Evolutionary conservation across 345 rosid genomes (phyloP).

Genomic region (Streptanthus diversifolius): DNA sequence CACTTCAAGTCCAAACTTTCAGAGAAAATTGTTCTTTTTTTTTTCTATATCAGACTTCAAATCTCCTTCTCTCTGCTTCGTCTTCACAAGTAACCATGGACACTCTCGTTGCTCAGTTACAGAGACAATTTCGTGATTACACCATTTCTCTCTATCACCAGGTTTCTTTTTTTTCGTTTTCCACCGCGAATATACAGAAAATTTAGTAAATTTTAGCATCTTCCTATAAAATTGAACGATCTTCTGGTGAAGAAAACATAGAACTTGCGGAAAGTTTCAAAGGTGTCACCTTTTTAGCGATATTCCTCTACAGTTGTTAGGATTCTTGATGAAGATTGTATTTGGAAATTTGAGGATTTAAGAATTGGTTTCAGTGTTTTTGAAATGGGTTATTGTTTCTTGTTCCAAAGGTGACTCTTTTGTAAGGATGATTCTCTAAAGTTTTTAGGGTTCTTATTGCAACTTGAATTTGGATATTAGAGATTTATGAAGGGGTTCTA

Average conservation of each 20-base stretch:
- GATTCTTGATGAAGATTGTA: constrained; percentile 4
- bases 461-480: background rate
- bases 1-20: background rate
- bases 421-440: background rate
- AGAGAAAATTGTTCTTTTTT: background rate
- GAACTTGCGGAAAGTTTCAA: background rate
- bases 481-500: no score
- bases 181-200: background rate
- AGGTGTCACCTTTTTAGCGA: background rate
- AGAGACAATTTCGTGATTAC: constrained; percentile 29
- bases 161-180: background rate
- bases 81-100: constrained; percentile 20
- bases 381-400: background rate
- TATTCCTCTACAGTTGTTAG: background rate
- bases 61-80: background rate
- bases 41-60: background rate
- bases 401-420: background rate
- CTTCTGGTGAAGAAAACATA: background rate
- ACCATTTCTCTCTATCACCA: constrained; percentile 36
- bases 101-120: constrained; percentile 27
- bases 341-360: background rate
- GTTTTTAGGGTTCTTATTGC: constrained; percentile 9
- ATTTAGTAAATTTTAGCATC: background rate
- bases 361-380: background rate
- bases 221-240: background rate